Evolutionary conservation across 345 rosid species (phyloP), one percentile per base, ranked within the genome.

Genomic region (Eucalyptus shirleyi): DNA sequence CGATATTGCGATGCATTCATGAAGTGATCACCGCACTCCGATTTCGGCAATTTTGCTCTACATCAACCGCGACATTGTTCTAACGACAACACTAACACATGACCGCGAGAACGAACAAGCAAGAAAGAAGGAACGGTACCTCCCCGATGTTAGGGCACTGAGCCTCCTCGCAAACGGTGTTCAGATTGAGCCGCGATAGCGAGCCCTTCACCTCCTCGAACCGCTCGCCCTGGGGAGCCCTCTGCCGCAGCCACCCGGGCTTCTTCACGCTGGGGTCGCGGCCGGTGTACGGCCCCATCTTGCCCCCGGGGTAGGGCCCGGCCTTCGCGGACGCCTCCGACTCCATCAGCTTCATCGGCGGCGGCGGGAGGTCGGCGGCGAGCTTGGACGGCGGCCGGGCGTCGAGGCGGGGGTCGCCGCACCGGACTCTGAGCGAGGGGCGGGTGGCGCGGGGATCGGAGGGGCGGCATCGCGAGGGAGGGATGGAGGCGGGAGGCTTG

Each of bases 131-230:
- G 6, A 77, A 40, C 28, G 9, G 6, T 86, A 96, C 98, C 98
- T 96, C 99, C 82, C 99, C 99, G 50, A 97, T 96, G 90, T 98
- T 98, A 85, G 99, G 99, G 91, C 99, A 97, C 90, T 97, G 99
- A 53, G 99, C 99, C 91, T 98, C 99, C 86, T 97, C 97, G 59
- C 99, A 98, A 30, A 98, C 99, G 89, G 99, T 97, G 60, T 96
- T 96, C 88, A 98, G 99, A 28, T 94, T 97, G 87, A 97, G 93
- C 65, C 93, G 91, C 50, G 99, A 95, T 15, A 97, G 91, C 18
- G 98, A 94, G 10, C 94, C 92, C 87, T 98, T 98, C 40, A 98
- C 98, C 86, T 96, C 94, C 44, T 94, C 94, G 90, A 93, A 98
- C 93, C 92, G 94, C 86, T 92, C 95, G 1, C 99, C 99, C 88